A percentile compares a stretch with the other conserved stretches of the same genome.
phyloP scores from a whole-genome alignment of 2,329 filamentous ascomycete species.

The Clonostachys sp. region DNA sequence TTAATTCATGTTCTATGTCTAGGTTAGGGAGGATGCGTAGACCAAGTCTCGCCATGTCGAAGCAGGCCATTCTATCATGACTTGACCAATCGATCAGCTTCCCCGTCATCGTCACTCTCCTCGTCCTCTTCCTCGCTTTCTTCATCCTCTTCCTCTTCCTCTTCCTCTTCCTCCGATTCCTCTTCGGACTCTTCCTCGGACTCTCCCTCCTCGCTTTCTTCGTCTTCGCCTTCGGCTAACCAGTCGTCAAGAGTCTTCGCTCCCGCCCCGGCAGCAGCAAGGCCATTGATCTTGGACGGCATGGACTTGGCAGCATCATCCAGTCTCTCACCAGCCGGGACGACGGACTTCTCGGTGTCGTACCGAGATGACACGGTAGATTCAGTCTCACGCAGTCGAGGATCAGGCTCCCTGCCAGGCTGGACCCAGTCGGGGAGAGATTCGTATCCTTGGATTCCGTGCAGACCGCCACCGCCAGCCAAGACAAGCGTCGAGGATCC shows the following conservation, averaged over 20 bases:
- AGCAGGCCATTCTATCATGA: conserved; percentile 15
- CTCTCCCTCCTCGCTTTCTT: conserved; percentile 42
- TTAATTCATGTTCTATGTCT: no score
- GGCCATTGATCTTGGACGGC: conserved; percentile 43
- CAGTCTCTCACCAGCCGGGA: conserved; percentile 59
- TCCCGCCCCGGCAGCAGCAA: conserved; percentile 41
- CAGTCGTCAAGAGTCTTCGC: conserved; percentile 89
- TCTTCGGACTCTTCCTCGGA: conserved; percentile 47
- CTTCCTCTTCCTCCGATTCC: conserved; percentile 44
- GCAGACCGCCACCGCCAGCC: conserved; percentile 67
- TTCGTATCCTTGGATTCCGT: conserved; percentile 75
- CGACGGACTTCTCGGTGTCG: conserved; percentile 20
- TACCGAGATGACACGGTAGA: conserved; percentile 15
- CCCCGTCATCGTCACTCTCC: conserved; percentile 39
- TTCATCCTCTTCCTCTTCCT: conserved; percentile 28
- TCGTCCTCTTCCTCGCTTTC: conserved; percentile 29
- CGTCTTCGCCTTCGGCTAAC: conserved; percentile 69
- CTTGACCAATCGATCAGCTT: conserved; percentile 37
- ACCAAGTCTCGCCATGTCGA: not conserved
- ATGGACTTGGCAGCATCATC: conserved; percentile 46
- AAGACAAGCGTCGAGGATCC: conserved; percentile 85
- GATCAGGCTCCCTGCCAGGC: conserved; percentile 74
- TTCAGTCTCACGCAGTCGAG: conserved; percentile 58
- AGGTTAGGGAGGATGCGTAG: no score
- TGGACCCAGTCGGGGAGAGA: conserved; percentile 80